Conservation (phyloP, 768 basidiomycete species). For the Rhizopogon vesiculosus region DNA sequence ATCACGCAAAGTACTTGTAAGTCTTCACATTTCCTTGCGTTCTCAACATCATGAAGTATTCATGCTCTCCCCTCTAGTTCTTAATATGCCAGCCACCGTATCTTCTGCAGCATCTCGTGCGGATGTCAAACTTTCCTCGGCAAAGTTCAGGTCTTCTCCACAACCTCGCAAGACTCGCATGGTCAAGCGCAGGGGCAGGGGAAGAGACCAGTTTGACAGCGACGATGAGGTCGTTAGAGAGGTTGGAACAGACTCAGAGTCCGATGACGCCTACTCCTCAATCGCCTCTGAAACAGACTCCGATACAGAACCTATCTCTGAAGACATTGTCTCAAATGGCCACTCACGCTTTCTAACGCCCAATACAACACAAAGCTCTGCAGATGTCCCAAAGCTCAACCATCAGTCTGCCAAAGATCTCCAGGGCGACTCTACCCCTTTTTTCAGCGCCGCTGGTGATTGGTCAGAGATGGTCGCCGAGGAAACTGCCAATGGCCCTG, state of each 20-base stretch:
- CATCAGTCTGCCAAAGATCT: conserved; percentile 20
- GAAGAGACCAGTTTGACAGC: conserved; percentile 53
- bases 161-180: conserved; percentile 33
- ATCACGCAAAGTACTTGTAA: conserved; percentile 31
- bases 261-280: conserved; percentile 57
- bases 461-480: conserved; percentile 89
- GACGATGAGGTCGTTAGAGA: conserved; percentile 79
- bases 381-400: conserved; percentile 28
- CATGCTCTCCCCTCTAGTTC: conserved; percentile 7
- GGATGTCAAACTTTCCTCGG: conserved; percentile 23
- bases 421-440: conserved; percentile 36
- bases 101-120: conserved; percentile 29
- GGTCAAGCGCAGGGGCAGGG: conserved; percentile 62
- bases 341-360: conserved; percentile 59
- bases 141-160: conserved; percentile 28
- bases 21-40: conserved; percentile 8
- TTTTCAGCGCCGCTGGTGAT: conserved; percentile 51
- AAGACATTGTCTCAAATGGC: conserved; percentile 49
- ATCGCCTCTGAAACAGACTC: conserved; percentile 60
- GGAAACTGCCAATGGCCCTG: conserved; percentile 57
- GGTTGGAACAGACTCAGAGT: conserved; percentile 64
- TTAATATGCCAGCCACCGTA: conserved; percentile 44
- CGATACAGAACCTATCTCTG: conserved; percentile 65
- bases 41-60: conserved; percentile 7
- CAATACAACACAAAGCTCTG: conserved; percentile 60